These are phyloP conservation scores for Coemansia reversa DNA, from an alignment of 192 early-diverging fungal genomes.

Conservation along the genomic window DNA sequence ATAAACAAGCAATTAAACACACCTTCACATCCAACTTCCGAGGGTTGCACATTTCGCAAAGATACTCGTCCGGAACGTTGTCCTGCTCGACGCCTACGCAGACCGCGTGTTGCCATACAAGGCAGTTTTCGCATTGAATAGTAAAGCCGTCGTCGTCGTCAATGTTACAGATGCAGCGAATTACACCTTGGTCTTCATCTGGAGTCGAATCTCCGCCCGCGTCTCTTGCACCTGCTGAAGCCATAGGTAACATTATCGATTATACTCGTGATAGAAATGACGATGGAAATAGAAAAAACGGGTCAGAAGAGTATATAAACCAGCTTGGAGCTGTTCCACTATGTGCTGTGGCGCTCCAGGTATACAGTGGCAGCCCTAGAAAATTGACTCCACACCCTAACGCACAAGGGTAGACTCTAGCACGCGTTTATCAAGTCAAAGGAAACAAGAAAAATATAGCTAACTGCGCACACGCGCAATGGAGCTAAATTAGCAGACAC, in stretches of 20 bases:
- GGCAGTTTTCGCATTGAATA: conserved; percentile 92
- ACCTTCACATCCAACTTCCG: conserved; percentile 60
- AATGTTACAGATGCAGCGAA: conserved; percentile 91
- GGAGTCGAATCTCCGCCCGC: conserved; percentile 42
- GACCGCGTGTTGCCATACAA: conserved; percentile 92
- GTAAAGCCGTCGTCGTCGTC: conserved; percentile 96
- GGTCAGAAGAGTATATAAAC: not conserved
- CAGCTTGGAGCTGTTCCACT: not conserved
- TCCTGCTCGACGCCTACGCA: conserved; percentile 74
- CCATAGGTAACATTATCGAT: conserved; percentile 29
- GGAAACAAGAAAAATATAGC: not conserved
- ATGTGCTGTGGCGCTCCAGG: not conserved
- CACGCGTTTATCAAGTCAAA: not conserved
- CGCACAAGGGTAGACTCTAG: not conserved
- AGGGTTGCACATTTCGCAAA: conserved; percentile 84
- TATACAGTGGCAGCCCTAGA: not conserved
- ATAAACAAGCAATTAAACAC: conserved; percentile 5
- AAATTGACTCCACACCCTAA: not conserved
- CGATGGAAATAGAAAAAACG: not conserved
- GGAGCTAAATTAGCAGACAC: not conserved
- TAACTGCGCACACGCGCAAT: not conserved
- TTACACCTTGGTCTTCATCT: conserved; percentile 76
- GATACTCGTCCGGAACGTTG: conserved; percentile 81
- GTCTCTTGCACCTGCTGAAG: conserved; percentile 17
- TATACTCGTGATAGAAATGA: not conserved